These are phyloP conservation scores for Silene noctiflora DNA, from an alignment of 179 eudicot genomes.

Conservation along the genomic window DNA sequence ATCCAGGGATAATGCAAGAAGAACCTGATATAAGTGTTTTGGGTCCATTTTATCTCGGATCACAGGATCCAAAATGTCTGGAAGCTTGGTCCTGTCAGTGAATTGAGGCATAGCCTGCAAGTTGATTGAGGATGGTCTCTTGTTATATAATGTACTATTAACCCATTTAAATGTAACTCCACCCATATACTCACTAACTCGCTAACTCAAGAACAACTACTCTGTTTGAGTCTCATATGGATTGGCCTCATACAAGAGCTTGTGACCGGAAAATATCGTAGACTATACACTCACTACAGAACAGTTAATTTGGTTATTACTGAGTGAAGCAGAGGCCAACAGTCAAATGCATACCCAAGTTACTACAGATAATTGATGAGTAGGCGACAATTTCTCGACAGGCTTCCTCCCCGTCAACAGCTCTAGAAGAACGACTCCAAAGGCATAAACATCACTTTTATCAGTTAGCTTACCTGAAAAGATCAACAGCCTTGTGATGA, in stretches of 20 bases:
- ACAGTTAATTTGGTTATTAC: neutral
- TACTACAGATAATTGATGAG: constrained; percentile 62
- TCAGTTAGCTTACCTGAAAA: constrained; percentile 63
- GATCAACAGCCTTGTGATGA: neutral
- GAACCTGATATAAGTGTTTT: constrained; percentile 78
- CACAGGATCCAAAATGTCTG: constrained; percentile 55
- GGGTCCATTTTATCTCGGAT: constrained; percentile 63
- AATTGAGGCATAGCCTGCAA: constrained; percentile 80
- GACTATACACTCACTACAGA: neutral
- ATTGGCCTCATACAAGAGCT: neutral
- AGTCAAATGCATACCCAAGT: constrained; percentile 52
- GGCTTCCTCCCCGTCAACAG: constrained; percentile 65
- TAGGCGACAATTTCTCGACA: constrained; percentile 47
- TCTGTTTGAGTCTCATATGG: too few relatives aligned
- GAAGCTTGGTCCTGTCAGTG: constrained; percentile 69
- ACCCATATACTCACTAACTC: neutral
- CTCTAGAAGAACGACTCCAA: constrained; percentile 71
- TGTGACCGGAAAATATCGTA: neutral
- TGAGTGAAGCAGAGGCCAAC: neutral
- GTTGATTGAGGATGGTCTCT: neutral
- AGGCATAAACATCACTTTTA: constrained; percentile 75
- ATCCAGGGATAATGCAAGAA: neutral
- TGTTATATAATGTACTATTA: neutral
- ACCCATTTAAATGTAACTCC: neutral
- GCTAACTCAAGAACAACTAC: neutral